phyloP scores from a whole-genome alignment of 1,284 basidiomycete genomes.

The Ganoderma lucidum region DNA sequence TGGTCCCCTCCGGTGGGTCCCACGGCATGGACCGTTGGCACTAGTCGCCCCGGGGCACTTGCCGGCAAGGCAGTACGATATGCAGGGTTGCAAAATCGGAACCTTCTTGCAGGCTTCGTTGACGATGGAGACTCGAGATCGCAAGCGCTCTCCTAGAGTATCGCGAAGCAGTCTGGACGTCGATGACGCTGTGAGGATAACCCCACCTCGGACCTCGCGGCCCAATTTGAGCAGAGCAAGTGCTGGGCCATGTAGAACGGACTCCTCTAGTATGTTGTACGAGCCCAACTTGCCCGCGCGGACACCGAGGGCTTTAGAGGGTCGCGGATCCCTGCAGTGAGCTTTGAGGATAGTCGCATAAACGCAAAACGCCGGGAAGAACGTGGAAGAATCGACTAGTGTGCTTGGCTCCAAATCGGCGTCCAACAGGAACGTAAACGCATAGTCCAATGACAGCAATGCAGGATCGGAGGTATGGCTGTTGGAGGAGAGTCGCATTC shows the following conservation, averaged over 20 bases:
- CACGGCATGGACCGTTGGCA: not conserved
- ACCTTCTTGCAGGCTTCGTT: not conserved
- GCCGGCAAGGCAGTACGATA: constrained; percentile 1
- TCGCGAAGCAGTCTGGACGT: not conserved
- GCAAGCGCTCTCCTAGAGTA: not conserved
- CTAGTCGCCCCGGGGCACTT: not conserved
- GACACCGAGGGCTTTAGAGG: not conserved
- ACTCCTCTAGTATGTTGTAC: not conserved
- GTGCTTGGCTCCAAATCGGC: not conserved
- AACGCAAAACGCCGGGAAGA: not conserved
- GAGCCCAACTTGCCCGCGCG: not conserved
- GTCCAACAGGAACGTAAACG: not conserved
- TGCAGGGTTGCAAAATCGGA: not conserved
- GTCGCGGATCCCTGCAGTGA: not conserved
- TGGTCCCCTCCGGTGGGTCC: not conserved
- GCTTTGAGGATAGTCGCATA: not conserved
- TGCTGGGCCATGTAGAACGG: not conserved
- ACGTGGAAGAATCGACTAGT: not conserved
- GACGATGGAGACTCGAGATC: not conserved
- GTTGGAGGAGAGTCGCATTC: not conserved
- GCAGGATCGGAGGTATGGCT: not conserved
- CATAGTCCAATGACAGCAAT: constrained; percentile 2
- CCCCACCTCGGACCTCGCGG: not conserved
- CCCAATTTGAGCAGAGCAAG: not conserved
- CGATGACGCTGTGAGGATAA: not conserved